Evolutionary conservation across 768 basidiomycete species (phyloP).

Genomic region (Mycena vulgaris): DNA sequence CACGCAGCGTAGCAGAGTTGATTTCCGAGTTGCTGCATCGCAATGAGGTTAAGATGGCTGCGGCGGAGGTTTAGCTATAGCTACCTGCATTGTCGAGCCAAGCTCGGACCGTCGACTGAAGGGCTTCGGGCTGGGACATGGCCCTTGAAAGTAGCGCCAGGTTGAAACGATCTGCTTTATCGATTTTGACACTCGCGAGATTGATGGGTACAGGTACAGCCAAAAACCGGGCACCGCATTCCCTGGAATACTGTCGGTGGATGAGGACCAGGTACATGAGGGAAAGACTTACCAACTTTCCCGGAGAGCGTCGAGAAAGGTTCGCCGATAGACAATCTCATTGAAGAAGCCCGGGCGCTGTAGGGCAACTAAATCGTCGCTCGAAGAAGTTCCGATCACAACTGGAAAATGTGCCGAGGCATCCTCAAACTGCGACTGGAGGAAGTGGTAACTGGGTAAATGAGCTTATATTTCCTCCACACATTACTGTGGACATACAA

Average conservation of each 20-base stretch:
- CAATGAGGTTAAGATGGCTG: neutral
- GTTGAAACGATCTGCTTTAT: neutral
- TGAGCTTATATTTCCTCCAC: neutral
- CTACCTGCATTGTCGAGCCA: conserved; percentile 22
- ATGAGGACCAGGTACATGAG: too few relatives aligned
- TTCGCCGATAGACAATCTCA: conserved; percentile 17
- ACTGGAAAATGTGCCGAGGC: neutral
- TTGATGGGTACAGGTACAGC: neutral
- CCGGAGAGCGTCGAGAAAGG: neutral
- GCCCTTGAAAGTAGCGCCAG: neutral
- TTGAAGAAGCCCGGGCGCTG: neutral
- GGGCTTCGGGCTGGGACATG: neutral
- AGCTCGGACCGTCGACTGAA: neutral
- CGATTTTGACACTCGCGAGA: neutral
- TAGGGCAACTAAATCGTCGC: neutral
- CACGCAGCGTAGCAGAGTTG: conserved; percentile 20
- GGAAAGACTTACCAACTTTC: neutral
- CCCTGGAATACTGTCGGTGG: conserved; percentile 2
- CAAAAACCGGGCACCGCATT: conserved; percentile 1
- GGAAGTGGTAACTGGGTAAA: neutral
- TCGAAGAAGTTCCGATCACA: conserved; percentile 1
- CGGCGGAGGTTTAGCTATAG: neutral
- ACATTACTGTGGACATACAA: neutral
- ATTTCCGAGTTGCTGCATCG: conserved; percentile 12
- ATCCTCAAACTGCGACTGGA: neutral